Percentiles rank a stretch among this genome's conserved stretches.
Evolutionary conservation across 2,329 filamentous ascomycete species (phyloP).

Genomic region (Trichoderma afroharzianum): DNA sequence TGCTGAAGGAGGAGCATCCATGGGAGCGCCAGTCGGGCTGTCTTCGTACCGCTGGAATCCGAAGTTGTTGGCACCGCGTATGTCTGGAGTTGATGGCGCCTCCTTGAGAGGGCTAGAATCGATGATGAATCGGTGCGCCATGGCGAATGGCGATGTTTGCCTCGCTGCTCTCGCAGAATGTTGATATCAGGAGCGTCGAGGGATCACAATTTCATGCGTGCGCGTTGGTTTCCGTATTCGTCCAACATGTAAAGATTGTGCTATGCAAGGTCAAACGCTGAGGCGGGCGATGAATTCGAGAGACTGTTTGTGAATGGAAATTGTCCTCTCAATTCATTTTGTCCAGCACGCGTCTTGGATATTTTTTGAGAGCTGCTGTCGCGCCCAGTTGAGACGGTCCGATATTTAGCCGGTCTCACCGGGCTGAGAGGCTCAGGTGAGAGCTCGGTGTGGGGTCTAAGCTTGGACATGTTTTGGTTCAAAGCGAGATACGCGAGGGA

Average conservation of each 20-base stretch:
- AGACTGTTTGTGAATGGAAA: neutral
- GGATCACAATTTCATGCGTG: conserved; percentile 7
- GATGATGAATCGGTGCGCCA: conserved; percentile 42
- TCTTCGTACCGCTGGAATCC: conserved; percentile 40
- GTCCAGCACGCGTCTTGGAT: conserved; percentile 22
- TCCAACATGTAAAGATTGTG: neutral
- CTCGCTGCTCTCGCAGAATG: neutral
- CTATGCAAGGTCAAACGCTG: neutral
- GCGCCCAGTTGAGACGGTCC: conserved; percentile 13
- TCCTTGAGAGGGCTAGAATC: conserved; percentile 43
- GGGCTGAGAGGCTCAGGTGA: neutral
- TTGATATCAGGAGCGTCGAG: neutral
- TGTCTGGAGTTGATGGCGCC: conserved; percentile 49
- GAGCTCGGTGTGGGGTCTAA: neutral
- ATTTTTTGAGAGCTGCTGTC: conserved; percentile 20
- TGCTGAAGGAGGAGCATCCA: conserved; percentile 50
- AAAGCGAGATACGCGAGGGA: neutral
- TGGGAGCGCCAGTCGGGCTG: conserved; percentile 51
- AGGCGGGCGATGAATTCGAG: neutral
- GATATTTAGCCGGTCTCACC: conserved; percentile 20
- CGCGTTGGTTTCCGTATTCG: neutral
- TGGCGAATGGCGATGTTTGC: conserved; percentile 24
- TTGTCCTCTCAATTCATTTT: conserved; percentile 3
- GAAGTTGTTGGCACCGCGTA: conserved; percentile 31
- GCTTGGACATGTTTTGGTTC: neutral